A percentile compares a stretch with the other conserved stretches of the same genome.
Evolutionary conservation across 805 yeast genomes (phyloP).

Genomic region (Lipomyces lipofer): DNA sequence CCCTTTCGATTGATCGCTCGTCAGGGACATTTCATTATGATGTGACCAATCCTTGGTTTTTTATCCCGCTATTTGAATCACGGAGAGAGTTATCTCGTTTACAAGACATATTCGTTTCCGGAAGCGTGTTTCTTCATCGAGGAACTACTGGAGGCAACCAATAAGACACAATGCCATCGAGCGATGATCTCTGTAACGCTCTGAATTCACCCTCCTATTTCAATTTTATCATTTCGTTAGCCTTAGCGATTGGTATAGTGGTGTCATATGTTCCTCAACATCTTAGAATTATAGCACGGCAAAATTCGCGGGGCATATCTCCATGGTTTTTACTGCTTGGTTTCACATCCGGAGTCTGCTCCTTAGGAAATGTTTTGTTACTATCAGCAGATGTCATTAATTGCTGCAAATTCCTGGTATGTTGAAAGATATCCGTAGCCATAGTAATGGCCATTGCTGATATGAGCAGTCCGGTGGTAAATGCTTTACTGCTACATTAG

Average conservation of each 20-base stretch:
- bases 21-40: no score
- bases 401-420: constrained; percentile 52
- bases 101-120: no score
- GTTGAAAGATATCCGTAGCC: no score
- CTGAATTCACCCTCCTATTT: constrained; percentile 50
- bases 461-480: constrained; percentile 48
- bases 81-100: no score
- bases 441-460: no score
- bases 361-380: constrained; percentile 64
- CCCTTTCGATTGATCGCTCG: no score
- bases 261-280: constrained; percentile 78
- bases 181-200: constrained; percentile 3
- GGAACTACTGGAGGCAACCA: neutral
- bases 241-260: constrained; percentile 66
- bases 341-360: constrained; percentile 64
- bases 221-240: constrained; percentile 52
- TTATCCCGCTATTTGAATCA: no score
- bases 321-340: constrained; percentile 72
- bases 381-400: constrained; percentile 60
- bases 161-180: neutral
- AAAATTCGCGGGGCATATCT: constrained; percentile 75
- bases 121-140: no score
- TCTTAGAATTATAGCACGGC: constrained; percentile 53
- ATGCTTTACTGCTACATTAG: constrained; percentile 66
- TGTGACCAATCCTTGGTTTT: no score